Base-by-base conservation (phyloP, 192 early-diverging fungal genomes). In the Backusella mclennaniae region DNA sequence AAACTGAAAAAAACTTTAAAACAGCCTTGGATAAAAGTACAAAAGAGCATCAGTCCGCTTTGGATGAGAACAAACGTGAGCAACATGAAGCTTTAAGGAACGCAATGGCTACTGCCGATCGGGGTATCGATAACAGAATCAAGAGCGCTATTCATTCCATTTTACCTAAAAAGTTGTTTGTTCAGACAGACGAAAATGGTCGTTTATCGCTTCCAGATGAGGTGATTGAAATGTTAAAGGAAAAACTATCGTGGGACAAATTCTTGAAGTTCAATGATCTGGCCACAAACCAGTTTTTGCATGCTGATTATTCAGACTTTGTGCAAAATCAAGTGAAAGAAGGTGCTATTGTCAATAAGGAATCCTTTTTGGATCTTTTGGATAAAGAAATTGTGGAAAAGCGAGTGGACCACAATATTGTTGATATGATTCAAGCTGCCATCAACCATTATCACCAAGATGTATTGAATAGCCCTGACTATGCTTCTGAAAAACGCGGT, bases 401-500 rank as follows among this genome's bases (percentile, higher is more conserved):
- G 6, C 33, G 35, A 52, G 46, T 73, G 6, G 72, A 73, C 35
- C 41, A 75, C 21, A 75, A 15, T 39, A 69, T 76, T 39, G 38
- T 38, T n/a, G n/a, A 44, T 14, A 29, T 89, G 74, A 89, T 93
- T 11, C 86, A 92, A 23, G 84, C 85, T 17, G 90, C 90, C 11
- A 80, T 93, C 23, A 74, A 83, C 41, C 85, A 85, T 41, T 92
- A 90, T 71, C 84, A 86, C 42, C 87, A 88, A 46, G 86, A 89
- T 46, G 79, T 75, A 1, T 66, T 92, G 33, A 89, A 85, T 49
- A 86, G 84, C 71, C 84, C 91, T 1, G 93, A 94, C 79, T 94
- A 89, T 87, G 93, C 93, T 0, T 80, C 92, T 38, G 82, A 79
- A 29, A 85, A 90, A 19, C 87, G 87, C 6, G 93, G 93, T 0